phyloP scores from a whole-genome alignment of 768 basidiomycete species.

The Mycena galericulata region DNA sequence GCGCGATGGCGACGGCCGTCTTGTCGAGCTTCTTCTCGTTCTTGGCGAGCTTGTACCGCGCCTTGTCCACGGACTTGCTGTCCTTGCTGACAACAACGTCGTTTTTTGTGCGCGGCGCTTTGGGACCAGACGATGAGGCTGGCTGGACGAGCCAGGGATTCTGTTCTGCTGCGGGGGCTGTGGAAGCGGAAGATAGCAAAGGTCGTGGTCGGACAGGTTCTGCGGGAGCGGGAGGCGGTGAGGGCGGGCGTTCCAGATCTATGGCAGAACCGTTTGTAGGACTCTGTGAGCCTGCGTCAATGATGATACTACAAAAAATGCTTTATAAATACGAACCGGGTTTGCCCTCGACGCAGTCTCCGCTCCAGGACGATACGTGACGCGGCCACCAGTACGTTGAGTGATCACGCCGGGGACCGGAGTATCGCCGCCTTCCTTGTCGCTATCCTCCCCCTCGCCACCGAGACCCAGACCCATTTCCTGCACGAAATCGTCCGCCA shows the following conservation, averaged over 20 bases:
- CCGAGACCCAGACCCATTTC: conserved; percentile 66
- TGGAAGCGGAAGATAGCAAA: conserved; percentile 34
- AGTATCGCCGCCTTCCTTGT: conserved; percentile 46
- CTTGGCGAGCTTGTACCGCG: conserved; percentile 82
- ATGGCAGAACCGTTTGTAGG: conserved; percentile 18
- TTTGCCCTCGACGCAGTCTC: conserved; percentile 3
- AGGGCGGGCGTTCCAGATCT: conserved; percentile 32
- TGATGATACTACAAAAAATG: background rate
- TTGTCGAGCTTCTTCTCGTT: conserved; percentile 60
- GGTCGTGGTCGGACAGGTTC: conserved; percentile 29
- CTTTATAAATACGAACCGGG: conserved; percentile 42
- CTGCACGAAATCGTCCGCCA: conserved; percentile 78
- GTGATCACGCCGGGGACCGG: conserved; percentile 55
- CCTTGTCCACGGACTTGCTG: conserved; percentile 70
- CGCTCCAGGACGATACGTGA: conserved; percentile 70
- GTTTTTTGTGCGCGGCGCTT: conserved; percentile 77
- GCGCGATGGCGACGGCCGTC: conserved; percentile 67
- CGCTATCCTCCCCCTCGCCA: conserved; percentile 42
- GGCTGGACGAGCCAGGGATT: conserved; percentile 87
- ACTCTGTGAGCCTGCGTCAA: background rate
- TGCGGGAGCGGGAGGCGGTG: conserved; percentile 7
- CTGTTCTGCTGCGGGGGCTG: conserved; percentile 37
- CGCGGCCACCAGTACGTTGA: conserved; percentile 75
- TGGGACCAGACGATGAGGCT: conserved; percentile 49
- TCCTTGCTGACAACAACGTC: conserved; percentile 78